Evolutionary conservation across 2,329 filamentous ascomycete species (phyloP), one percentile per base, ranked within the genome.

Genomic region (Fonsecaea multimorphosa): DNA sequence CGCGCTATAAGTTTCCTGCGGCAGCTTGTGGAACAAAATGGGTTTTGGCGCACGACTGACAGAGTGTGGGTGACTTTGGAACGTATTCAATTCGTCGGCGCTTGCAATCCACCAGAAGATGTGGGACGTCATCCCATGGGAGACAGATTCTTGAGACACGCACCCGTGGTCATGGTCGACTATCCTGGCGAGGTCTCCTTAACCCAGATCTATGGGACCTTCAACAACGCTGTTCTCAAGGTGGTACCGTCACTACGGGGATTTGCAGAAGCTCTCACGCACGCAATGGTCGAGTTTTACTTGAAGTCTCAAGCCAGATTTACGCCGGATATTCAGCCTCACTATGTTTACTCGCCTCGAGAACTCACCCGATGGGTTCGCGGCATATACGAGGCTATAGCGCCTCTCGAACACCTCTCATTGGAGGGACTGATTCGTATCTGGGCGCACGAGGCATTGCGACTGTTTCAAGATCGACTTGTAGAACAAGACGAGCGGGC

Each of bases 311-410:
- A 99, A 78, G 87, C 92, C 74, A 87, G 91, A 59, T 99, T 99
- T 76, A 99, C 95, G 9, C 91, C 95, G 6, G 90, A 96, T 79
- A 97, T 98, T 46, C 95, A 99, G 75, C 95, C 95, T 0, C 95
- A 99, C 77, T 99, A 99, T 76, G 93, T 99, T 53, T 99, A 99
- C 86, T 97, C 93, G 78, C 95, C 95, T 76, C 92, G 95, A 89
- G 95, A 99, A 77, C 84, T 99, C 73, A 99, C 96, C 12, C 87
- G 95, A 76, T 99, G 95, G 95, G 94, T 96, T 32, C 91, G 96
- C 71, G 95, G 96, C 80, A 86, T 99, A 22, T 99, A 99, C 73
- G 95, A 99, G 79, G 94, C 95, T 0, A 96, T 99, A 70, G 88
- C 91, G 68, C 95, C 96, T 12, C 85, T 99, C 12, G 95, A 99